A percentile compares a stretch with the other conserved stretches of the same genome.
phyloP scores from a whole-genome alignment of 2,329 filamentous ascomycete species.

The Huntiella moniliformis region DNA sequence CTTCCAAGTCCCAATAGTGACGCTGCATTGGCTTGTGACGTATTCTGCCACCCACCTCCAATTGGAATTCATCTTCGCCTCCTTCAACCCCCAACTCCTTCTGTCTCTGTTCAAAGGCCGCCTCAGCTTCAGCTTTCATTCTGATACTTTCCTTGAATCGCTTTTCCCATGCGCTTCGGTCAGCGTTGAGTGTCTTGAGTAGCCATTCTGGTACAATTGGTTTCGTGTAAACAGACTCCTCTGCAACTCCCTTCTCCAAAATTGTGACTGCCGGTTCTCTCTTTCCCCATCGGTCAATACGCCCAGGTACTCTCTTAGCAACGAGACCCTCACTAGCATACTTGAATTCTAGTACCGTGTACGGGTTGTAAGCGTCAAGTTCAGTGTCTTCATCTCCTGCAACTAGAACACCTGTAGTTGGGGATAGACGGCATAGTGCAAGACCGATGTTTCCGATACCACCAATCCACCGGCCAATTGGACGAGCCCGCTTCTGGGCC shows the following conservation, averaged over 20 bases:
- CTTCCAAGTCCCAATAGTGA: too few species aligned
- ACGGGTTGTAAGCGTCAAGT: constrained; percentile 40
- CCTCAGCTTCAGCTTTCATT: too few species aligned
- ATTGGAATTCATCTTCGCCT: too few species aligned
- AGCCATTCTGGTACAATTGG: constrained; percentile 75
- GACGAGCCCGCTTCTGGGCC: constrained; percentile 31
- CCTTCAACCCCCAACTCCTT: too few species aligned
- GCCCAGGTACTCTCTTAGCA: not conserved
- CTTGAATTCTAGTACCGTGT: constrained; percentile 37
- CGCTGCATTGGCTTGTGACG: too few species aligned
- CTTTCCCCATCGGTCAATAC: not conserved
- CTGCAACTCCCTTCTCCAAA: constrained; percentile 16
- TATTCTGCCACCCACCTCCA: too few species aligned
- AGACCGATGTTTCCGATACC: constrained; percentile 75
- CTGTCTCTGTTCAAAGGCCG: too few species aligned
- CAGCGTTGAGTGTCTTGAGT: too few species aligned
- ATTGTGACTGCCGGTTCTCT: constrained; percentile 11
- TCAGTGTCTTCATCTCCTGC: constrained; percentile 41
- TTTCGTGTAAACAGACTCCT: constrained; percentile 34
- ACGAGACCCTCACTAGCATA: not conserved
- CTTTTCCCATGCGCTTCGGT: too few species aligned
- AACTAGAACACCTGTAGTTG: constrained; percentile 66
- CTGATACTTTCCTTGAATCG: too few species aligned
- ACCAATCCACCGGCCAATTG: constrained; percentile 63
- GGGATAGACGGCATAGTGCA: constrained; percentile 69